Conservation (phyloP, 345 rosid species). For the Cochlearia excelsa region DNA sequence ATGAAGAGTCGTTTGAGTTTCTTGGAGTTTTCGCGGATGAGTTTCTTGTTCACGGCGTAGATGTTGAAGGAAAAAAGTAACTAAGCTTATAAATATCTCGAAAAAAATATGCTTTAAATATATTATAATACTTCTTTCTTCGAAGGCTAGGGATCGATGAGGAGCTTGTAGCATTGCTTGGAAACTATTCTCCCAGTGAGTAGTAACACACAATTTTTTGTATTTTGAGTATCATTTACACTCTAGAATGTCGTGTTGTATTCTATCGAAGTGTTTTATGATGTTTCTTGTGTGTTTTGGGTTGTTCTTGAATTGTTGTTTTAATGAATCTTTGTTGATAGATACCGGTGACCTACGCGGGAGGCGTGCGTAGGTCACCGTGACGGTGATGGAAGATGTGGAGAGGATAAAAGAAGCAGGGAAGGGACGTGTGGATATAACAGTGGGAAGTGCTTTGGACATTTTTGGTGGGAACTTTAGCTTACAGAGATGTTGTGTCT, state of each 20-base stretch:
- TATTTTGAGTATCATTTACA: not conserved
- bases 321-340: constrained; percentile 24
- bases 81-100: constrained; percentile 23
- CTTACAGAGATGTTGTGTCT: constrained; percentile 58
- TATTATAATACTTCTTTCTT: constrained; percentile 21
- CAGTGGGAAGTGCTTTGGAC: constrained; percentile 89
- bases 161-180: constrained; percentile 88
- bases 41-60: constrained; percentile 94
- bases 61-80: constrained; percentile 93
- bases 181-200: constrained; percentile 60
- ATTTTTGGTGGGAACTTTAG: constrained; percentile 76
- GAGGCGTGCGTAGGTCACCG: constrained; percentile 42
- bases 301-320: not conserved
- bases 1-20: constrained; percentile 59
- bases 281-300: too few species aligned
- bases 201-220: constrained; percentile 26
- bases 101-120: not conserved
- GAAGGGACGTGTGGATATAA: constrained; percentile 67
- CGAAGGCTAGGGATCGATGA: constrained; percentile 92
- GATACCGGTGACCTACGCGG: constrained; percentile 95
- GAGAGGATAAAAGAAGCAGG: constrained; percentile 78
- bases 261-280: not conserved
- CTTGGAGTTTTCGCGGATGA: constrained; percentile 84
- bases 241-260: constrained; percentile 1
- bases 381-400: constrained; percentile 69